Evolutionary conservation across 1,284 basidiomycete species (phyloP), one percentile per base, ranked within the genome.

Genomic region (Trametes hirsuta): DNA sequence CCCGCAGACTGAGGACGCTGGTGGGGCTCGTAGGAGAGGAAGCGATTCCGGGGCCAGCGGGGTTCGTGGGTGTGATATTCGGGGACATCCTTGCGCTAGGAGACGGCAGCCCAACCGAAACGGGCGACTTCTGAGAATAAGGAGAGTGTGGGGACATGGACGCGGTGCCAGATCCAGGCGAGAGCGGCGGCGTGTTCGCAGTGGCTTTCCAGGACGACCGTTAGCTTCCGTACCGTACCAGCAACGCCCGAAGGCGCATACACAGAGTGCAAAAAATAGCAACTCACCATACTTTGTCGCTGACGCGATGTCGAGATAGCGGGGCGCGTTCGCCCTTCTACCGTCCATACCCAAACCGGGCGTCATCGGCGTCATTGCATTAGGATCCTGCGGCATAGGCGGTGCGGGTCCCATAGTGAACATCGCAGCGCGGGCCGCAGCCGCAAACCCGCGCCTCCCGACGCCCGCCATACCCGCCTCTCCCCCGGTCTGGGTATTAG

Each of bases 391-490:
- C 12, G 46, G 50, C 62, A 64, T 58, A 14, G 50, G 53, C 18
- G 58, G 57, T 2, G 52, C 42, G 6, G 55, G 42, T 15, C 52
- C 49, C 24, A 58, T 44, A 53, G 57, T 71, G 65, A 88, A 82
- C 82, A 90, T 81, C 2, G 88, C 90, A 0, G 87, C 87, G 42
- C 85, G 80, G 39, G 91, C 88, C 8, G 85, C 92, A 8, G 93
- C 91, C 1, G 88, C 90, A 64, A 95, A 95, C 0, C 91, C 93
- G 62, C 93, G 79, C 61, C 93, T 78, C 4, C 93, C 93, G 2
- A 95, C 93, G 15, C 93, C 93, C 0, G 93, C 93, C 93, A 95
- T 95, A 0, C 93, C 93, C 6, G 92, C 92, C 62, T 83, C 86
- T 2, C 92, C 93, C 4, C 92, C 93, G 9, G 72, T 83, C 67